phyloP scores from a whole-genome alignment of 768 basidiomycete species.

The Amanita rubescens region DNA sequence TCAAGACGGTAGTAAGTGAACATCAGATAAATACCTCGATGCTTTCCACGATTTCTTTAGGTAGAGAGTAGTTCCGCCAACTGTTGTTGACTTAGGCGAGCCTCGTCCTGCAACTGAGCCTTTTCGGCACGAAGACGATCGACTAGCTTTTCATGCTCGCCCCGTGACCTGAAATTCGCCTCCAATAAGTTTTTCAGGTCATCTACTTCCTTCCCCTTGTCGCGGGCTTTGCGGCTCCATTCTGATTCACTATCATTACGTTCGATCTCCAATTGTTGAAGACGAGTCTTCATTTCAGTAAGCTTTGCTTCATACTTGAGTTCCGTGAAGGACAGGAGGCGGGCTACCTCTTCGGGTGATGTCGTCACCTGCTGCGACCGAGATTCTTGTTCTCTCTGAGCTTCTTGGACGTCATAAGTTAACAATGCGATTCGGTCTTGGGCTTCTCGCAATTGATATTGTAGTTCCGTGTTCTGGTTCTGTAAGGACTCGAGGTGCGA shows the following conservation, averaged over 20 bases:
- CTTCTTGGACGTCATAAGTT: slow-evolving; percentile 61
- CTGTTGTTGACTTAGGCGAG: slow-evolving; percentile 41
- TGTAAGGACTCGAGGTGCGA: slow-evolving; percentile 68
- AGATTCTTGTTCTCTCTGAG: slow-evolving; percentile 50
- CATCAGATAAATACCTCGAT: slow-evolving; percentile 50
- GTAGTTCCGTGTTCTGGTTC: slow-evolving; percentile 74
- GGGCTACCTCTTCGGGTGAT: slow-evolving; percentile 61
- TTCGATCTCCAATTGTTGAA: slow-evolving; percentile 69
- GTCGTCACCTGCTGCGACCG: slow-evolving; percentile 35
- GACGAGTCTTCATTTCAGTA: slow-evolving; percentile 58
- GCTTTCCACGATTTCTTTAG: slow-evolving; percentile 42
- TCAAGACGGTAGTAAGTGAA: not conserved
- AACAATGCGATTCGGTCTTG: slow-evolving; percentile 66
- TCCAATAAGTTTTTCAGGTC: slow-evolving; percentile 55
- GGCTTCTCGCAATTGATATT: slow-evolving; percentile 80
- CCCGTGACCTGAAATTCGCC: slow-evolving; percentile 48
- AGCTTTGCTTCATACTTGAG: slow-evolving; percentile 71
- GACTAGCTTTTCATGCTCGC: slow-evolving; percentile 48
- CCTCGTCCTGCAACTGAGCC: slow-evolving; percentile 40
- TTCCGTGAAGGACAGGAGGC: slow-evolving; percentile 67
- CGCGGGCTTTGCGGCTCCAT: slow-evolving; percentile 79
- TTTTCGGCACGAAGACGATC: slow-evolving; percentile 48
- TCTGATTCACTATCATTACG: slow-evolving; percentile 81
- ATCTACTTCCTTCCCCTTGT: slow-evolving; percentile 74
- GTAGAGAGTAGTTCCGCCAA: slow-evolving; percentile 48